Base-by-base conservation (phyloP, 2,329 filamentous ascomycete species). In the Coniochaeta pulveracea region DNA sequence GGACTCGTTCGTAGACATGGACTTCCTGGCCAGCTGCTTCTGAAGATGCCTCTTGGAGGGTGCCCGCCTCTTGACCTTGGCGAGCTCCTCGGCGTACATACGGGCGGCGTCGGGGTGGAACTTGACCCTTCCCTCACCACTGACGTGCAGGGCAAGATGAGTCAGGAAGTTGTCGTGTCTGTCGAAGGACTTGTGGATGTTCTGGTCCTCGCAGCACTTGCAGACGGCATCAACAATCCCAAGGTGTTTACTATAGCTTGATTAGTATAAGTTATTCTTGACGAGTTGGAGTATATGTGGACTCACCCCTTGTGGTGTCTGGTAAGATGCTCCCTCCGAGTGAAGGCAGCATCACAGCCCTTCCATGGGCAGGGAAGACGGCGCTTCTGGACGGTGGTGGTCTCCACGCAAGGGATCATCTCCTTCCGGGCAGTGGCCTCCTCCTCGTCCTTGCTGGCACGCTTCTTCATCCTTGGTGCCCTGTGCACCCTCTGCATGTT, bases 311-410 rank as follows among this genome's bases (percentile, higher is more conserved):
- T 58, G 33, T 63, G 56, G 45, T 74, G 69, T 18, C 69, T 59
- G 52, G 72, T 73, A 12, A 72, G 50, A 40, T 74, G 69, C 47
- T 74, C 69, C 16, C 63, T 64, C 35, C 69, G 57, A 42, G 65
- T 63, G 38, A 67, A 71, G 0, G 58, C 59, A 37, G 11, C 39
- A 38, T n/a, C 39, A 12, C 19, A 36, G 22, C 12, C 31, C 32
- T 16, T 41, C 37, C n/a, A n/a, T n/a, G n/a, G n/a, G n/a, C n/a
- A n/a, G n/a, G n/a, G n/a, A n/a, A n/a, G n/a, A n/a, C n/a, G n/a
- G n/a, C n/a, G n/a, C n/a, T n/a, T n/a, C n/a, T n/a, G n/a, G n/a
- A n/a, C n/a, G n/a, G n/a, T n/a, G n/a, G n/a, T n/a, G n/a, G n/a
- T n/a, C n/a, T n/a, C n/a, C n/a, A n/a, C n/a, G n/a, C n/a, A n/a